Base-by-base conservation (phyloP, 2,329 filamentous ascomycete species). In the Grosmannia huntii region DNA sequence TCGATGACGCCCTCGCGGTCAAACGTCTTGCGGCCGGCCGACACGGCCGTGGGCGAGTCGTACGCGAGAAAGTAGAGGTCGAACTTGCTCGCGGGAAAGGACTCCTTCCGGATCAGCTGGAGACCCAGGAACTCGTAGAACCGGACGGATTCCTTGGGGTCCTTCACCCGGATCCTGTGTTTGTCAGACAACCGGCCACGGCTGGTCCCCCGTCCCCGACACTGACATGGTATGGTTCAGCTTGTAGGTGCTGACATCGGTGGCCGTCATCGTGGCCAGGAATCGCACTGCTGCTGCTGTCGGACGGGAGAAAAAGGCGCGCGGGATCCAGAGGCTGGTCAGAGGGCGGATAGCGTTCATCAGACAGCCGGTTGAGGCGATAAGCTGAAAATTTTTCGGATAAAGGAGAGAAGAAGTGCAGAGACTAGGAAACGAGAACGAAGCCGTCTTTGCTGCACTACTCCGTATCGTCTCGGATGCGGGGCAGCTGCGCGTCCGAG, bases 21-120 rank as follows among this genome's bases (percentile, higher is more conserved):
- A 75, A 86, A 91, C 33, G 73, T 68, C 67, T 85, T 82, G 62
- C 84, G 84, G 66, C 85, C 87, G 59, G 81, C 76, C 11, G 88
- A 94, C n/a, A 82, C 75, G 16, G 92, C 87, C 44, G 81, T 77
- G 11, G 89, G 82, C 36, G 83, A 81, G 69, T 96, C 86, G 74
- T 95, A 97, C 60, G 86, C 90, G 60, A 99, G 79, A 75, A 97
- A 97, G 78, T 97, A 97, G 31, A 96, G 83, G 67, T 94, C 89
- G 72, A 97, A 97, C 69, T 95, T 96, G 71, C 83, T 83, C 60
- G 96, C 90, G 16, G 91, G 87, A 68, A 90, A 88, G 62, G 86
- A 77, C 53, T 94, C 78, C 73, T 91, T 88, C 68, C 89, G 84
- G 71, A 97, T 81, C 62, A 90, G 73, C 68, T 79, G 90, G 81